phyloP scores from a whole-genome alignment of 495 filamentous ascomycete species.

The Apiosordaria backusii region DNA sequence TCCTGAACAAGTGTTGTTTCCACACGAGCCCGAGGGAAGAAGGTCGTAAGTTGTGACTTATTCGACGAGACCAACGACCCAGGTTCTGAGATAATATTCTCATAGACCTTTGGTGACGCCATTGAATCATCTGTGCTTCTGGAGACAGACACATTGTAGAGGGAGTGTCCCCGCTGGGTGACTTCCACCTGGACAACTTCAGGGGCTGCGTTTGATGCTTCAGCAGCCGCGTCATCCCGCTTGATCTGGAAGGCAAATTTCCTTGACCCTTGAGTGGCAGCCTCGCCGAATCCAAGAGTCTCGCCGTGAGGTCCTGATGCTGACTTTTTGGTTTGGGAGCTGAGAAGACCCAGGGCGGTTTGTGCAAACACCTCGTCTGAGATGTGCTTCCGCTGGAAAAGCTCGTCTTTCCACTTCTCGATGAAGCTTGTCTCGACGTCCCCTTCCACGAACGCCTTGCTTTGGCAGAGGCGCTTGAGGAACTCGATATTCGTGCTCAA shows the following conservation, averaged over 20 bases:
- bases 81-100: constrained; percentile 43
- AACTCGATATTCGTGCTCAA: constrained; percentile 96
- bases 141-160: constrained; percentile 64
- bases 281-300: constrained; percentile 53
- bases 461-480: constrained; percentile 77
- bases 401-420: constrained; percentile 72
- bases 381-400: constrained; percentile 56
- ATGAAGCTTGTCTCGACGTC: constrained; percentile 97
- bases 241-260: constrained; percentile 54
- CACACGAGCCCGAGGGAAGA: constrained; percentile 76
- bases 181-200: constrained; percentile 56
- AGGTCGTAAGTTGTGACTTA: constrained; percentile 48
- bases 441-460: constrained; percentile 76
- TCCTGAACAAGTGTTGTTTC: constrained; percentile 73
- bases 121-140: constrained; percentile 35
- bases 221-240: constrained; percentile 36
- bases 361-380: constrained; percentile 72
- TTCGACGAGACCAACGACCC: constrained; percentile 20
- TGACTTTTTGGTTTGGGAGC: constrained; percentile 25
- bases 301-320: constrained; percentile 42
- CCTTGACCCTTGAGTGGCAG: constrained; percentile 36
- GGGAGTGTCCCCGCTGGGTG: constrained; percentile 56
- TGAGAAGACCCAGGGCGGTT: constrained; percentile 70
- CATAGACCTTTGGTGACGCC: constrained; percentile 33
- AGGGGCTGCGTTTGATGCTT: constrained; percentile 26